These are phyloP conservation scores for Hypoxylon sp. DNA, from an alignment of 2,329 filamentous ascomycete genomes.

Conservation along the genomic window DNA sequence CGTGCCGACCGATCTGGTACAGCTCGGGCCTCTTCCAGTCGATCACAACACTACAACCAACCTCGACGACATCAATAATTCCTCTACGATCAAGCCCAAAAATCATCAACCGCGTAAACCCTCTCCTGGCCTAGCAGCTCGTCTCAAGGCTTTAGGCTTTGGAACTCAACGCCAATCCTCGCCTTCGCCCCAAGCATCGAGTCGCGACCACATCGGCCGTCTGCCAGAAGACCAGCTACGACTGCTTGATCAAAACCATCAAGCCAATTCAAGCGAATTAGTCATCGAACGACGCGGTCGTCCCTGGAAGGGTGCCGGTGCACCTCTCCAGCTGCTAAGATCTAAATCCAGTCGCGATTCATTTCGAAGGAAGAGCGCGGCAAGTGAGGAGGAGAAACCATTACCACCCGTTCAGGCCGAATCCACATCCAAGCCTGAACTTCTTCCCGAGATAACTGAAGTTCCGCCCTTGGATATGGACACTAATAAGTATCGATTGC, in stretches of 20 bases:
- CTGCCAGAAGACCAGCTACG: constrained; percentile 79
- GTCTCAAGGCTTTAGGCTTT: constrained; percentile 75
- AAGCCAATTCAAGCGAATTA: constrained; percentile 65
- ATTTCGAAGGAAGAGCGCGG: constrained; percentile 45
- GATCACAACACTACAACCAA: constrained; percentile 34
- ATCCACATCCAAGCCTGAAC: constrained; percentile 52
- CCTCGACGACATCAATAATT: constrained; percentile 46
- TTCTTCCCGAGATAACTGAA: constrained; percentile 68
- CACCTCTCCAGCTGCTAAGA: constrained; percentile 60
- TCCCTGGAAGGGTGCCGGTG: constrained; percentile 78
- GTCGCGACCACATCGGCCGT: constrained; percentile 71
- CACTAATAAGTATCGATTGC: constrained; percentile 80
- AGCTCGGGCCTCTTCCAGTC: constrained; percentile 54
- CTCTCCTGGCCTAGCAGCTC: constrained; percentile 74
- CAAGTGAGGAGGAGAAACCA: constrained; percentile 43
- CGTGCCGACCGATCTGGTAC: constrained; percentile 59
- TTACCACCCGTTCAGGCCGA: constrained; percentile 33
- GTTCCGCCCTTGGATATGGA: constrained; percentile 73
- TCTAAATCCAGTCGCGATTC: constrained; percentile 54
- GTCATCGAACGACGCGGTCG: constrained; percentile 76
- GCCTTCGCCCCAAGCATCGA: constrained; percentile 52
- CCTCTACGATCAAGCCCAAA: constrained; percentile 49
- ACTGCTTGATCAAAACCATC: constrained; percentile 77
- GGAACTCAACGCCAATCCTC: constrained; percentile 61
- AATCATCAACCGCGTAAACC: constrained; percentile 66